Evolutionary conservation across 2,329 filamentous ascomycete genomes (phyloP), one percentile per base, ranked within the genome.

Genomic region (Exophiala dermatitidis): DNA sequence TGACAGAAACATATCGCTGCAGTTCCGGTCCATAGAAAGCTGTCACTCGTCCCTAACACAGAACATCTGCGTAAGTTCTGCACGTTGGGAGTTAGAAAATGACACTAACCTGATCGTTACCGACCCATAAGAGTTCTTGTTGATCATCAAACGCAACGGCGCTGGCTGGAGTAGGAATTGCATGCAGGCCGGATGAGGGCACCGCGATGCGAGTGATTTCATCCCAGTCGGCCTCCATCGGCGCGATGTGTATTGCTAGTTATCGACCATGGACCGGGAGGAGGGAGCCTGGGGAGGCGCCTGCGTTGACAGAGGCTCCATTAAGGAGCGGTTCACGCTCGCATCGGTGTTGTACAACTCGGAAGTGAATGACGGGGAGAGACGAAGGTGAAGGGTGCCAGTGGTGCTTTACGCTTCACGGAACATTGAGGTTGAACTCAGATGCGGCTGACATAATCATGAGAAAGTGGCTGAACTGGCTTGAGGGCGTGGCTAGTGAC

Each of bases 121-220:
- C 94, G 2, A 84, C 83, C 93, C 94, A 98, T 49, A 98, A 73
- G 34, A 98, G 78, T 69, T 98, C 93, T 69, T 95, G 86, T 37
- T 79, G 78, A 53, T 85, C 86, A 69, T 98, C 93, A 71, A 98
- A 98, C 45, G 86, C 85, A 69, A 96, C 80, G 2, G 89, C 85
- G 42, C 86, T 85, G 62, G 89, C 82, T 53, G 82, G 82, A 26
- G 86, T 86, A 41, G 84, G 79, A 65, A 86, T 74, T 61, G 79
- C 79, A 73, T 86, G 83, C 65, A 82, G 77, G 67, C 82, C 84
- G 65, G 86, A 83, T 64, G 87, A 83, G 69, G 89, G 88, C 71
- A 94, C 82, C 68, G 83, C 80, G 72, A 93, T 83, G 71, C 89
- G 86, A 71, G 83, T 82, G 71, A 95, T 82, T 85, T 95, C 68